Evolutionary conservation across 306 rosid genomes (phyloP).

Genomic region (Begonia fuchsioides): DNA sequence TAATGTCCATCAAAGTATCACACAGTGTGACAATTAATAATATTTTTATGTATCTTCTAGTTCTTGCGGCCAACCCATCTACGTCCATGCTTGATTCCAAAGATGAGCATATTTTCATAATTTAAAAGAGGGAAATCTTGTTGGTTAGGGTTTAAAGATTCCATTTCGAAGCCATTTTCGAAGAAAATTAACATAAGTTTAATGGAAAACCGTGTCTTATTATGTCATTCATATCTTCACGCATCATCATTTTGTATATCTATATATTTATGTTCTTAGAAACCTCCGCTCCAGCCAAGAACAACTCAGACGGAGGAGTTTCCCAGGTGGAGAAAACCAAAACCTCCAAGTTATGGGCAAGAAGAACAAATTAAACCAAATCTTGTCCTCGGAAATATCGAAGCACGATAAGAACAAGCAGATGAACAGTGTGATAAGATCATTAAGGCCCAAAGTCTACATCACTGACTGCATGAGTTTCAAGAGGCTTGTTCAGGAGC

Average conservation of each 20-base stretch:
- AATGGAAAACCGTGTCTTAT: conserved; percentile 27
- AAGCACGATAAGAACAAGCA: no score
- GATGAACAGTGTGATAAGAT: no score
- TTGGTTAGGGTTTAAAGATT: not conserved
- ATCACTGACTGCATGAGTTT: no score
- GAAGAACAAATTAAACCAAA: no score
- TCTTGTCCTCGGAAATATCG: no score
- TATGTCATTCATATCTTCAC: conserved; percentile 11
- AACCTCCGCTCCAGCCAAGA: conserved; percentile 23
- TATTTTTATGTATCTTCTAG: conserved; percentile 12
- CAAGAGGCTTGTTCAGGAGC: no score
- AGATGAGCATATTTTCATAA: conserved; percentile 19
- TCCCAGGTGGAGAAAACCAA: no score
- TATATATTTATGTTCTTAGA: conserved; percentile 27
- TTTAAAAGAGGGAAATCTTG: not conserved
- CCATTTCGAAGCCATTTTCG: not conserved
- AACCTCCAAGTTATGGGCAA: no score
- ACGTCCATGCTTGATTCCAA: conserved; percentile 19
- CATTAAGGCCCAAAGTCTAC: no score
- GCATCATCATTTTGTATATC: not conserved
- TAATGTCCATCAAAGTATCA: conserved; percentile 18
- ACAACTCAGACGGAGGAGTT: no score
- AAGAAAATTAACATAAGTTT: conserved; percentile 27
- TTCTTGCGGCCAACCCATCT: conserved; percentile 34
- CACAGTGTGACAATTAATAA: conserved; percentile 4